phyloP scores from a whole-genome alignment of 73 alveolate species.

The Breviolum minutum region DNA sequence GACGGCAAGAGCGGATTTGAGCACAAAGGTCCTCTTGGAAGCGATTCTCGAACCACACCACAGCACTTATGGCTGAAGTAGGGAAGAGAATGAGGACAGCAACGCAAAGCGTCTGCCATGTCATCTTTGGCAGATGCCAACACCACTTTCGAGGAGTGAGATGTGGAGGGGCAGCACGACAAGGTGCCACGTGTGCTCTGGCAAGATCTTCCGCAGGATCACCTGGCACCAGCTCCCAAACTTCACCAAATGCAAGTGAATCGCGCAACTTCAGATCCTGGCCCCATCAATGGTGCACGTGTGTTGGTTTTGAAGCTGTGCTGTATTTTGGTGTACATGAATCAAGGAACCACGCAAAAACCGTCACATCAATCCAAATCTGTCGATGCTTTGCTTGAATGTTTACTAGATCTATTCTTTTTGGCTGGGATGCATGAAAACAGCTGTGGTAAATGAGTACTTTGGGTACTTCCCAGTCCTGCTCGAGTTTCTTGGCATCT shows the following conservation, averaged over 20 bases:
- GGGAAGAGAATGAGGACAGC: not conserved
- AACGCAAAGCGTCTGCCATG: not conserved
- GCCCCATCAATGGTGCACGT: not conserved
- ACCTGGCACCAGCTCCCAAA: not conserved
- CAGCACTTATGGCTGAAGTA: not conserved
- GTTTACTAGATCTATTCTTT: too few relatives aligned
- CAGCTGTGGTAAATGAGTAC: too few relatives aligned
- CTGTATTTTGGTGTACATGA: too few relatives aligned
- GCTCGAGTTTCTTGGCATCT: conserved; percentile 10
- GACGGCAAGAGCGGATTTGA: not conserved
- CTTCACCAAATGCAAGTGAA: not conserved
- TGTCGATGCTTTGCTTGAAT: too few relatives aligned
- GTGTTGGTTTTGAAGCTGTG: too few relatives aligned
- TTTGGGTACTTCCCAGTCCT: not conserved
- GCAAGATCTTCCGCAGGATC: not conserved
- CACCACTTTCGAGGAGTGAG: not conserved
- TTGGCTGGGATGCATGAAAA: too few relatives aligned
- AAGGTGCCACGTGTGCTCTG: not conserved
- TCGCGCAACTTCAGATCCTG: not conserved
- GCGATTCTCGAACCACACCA: not conserved
- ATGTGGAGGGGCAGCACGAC: not conserved
- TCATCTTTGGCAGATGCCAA: not conserved
- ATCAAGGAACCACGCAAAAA: too few relatives aligned
- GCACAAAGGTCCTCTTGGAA: conserved; percentile 1
- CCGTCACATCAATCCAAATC: too few relatives aligned